Percentiles rank a stretch among this genome's conserved stretches.
phyloP scores from a whole-genome alignment of 495 filamentous ascomycete genomes.

The Aspergillus ellipticus region DNA sequence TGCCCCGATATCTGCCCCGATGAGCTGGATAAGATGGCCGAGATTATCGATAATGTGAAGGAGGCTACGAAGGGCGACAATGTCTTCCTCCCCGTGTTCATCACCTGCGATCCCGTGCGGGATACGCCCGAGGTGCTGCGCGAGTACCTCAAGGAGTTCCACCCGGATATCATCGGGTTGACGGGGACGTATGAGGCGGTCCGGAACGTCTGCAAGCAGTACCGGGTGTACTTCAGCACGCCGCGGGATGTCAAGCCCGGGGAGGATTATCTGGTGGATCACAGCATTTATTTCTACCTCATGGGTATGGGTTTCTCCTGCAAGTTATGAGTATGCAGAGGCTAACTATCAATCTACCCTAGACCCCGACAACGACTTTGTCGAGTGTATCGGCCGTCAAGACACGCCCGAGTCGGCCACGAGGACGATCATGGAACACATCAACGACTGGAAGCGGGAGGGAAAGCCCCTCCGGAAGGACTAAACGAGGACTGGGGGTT shows the following conservation, averaged over 20 bases:
- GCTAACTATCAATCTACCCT: conserved; percentile 2
- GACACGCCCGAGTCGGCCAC: conserved; percentile 85
- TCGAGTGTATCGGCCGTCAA: conserved; percentile 92
- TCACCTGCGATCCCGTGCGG: conserved; percentile 90
- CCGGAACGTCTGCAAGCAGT: conserved; percentile 87
- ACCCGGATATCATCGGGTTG: conserved; percentile 79
- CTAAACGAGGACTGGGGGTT: conserved; percentile 20
- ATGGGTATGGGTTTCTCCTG: conserved; percentile 61
- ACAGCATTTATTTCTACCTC: conserved; percentile 98
- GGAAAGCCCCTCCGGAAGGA: conserved; percentile 42
- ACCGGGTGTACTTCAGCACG: conserved; percentile 96
- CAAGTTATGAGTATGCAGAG: background rate
- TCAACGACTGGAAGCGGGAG: conserved; percentile 80
- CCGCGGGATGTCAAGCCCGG: conserved; percentile 81
- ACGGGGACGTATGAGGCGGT: conserved; percentile 92
- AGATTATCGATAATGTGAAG: conserved; percentile 80
- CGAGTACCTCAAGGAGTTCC: conserved; percentile 87
- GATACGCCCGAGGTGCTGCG: conserved; percentile 83
- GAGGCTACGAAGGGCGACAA: conserved; percentile 42
- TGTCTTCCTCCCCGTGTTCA: conserved; percentile 72
- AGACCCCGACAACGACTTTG: conserved; percentile 97
- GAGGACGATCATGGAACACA: conserved; percentile 78
- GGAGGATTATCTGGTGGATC: conserved; percentile 96
- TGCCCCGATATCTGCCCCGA: conserved; percentile 99
- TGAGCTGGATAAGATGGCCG: conserved; percentile 97